Evolutionary conservation across 2,329 filamentous ascomycete genomes (phyloP), one percentile per base, ranked within the genome.

Genomic region (Pseudopithomyces chartarum): DNA sequence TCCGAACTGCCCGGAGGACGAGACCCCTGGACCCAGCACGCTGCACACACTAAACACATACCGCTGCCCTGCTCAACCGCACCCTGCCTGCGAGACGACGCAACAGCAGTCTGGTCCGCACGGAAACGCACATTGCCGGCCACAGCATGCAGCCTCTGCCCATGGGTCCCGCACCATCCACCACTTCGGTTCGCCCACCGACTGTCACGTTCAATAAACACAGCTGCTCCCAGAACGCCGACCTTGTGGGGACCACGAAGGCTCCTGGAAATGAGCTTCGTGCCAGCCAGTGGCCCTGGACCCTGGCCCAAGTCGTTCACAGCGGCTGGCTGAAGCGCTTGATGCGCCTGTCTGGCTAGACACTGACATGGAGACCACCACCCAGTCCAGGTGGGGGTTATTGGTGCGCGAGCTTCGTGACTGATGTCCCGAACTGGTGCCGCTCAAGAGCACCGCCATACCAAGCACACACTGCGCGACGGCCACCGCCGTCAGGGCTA

Each of bases 401-500:
- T 63, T 54, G 34, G 51, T 33, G 26, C 52, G 57, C 49, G 23
- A 61, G 49, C 34, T 26, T 45, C 54, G 57, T 65, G 62, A 62
- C 61, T 55, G 46, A 59, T 54, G 65, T 63, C 64, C 60, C 50
- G 60, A 54, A 47, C 54, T 54, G 46, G 53, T 57, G 60, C 64
- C 61, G 58, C 61, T 36, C 32, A 49, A 44, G 58, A 48, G 62
- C 63, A 66, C 64, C 65, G 66, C 63, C 64, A 67, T 70, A 58
- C 54, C 62, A 66, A 66, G 67, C 64, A 64, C 53, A 61, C n/a
- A 5, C 17, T 17, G 36, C 47, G 22, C 47, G 34, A 42, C 48
- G 52, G 61, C 67, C 50, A 60, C 63, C 64, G 26, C 61, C 62
- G 60, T 66, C 68, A 67, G 67, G 69, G 62, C 52, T 36, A 56